Evolutionary conservation across 257 asterid species (phyloP).

Genomic region (Lavandula angustifolia): DNA sequence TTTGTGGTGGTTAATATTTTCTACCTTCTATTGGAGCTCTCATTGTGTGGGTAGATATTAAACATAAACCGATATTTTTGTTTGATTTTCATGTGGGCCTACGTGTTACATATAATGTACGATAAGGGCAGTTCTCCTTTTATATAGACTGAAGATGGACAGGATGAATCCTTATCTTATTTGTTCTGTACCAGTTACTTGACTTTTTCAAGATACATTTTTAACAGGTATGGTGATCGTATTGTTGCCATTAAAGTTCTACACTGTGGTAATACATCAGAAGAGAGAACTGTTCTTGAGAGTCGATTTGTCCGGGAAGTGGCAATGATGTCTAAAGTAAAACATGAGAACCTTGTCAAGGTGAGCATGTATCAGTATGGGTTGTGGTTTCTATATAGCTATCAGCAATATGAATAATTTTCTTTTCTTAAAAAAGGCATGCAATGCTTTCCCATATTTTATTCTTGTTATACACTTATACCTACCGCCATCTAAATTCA

Average conservation of each 20-base stretch:
- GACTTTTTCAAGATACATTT: neutral
- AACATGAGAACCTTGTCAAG: constrained; percentile 94
- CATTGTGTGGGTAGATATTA: neutral
- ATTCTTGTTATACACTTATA: neutral
- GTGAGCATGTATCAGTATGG: constrained; percentile 36
- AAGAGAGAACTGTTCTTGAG: constrained; percentile 73
- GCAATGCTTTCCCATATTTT: neutral
- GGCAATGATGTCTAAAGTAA: constrained; percentile 88
- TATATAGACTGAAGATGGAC: neutral
- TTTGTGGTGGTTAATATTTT: neutral
- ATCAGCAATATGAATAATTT: neutral
- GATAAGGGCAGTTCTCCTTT: neutral
- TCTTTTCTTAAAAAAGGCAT: neutral
- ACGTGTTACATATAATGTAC: neutral
- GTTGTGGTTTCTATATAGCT: neutral
- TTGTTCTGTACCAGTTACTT: constrained; percentile 9
- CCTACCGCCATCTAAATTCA: neutral
- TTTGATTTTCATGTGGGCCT: constrained; percentile 2
- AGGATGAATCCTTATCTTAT: constrained; percentile 13
- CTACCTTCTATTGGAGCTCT: neutral
- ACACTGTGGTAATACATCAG: constrained; percentile 65
- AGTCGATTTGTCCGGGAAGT: constrained; percentile 89
- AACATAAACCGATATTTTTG: neutral
- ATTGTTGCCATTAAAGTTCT: constrained; percentile 94
- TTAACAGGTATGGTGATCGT: constrained; percentile 71